These are phyloP conservation scores for Salvia splendens DNA, from an alignment of 257 asterid species.

Conservation along the genomic window DNA sequence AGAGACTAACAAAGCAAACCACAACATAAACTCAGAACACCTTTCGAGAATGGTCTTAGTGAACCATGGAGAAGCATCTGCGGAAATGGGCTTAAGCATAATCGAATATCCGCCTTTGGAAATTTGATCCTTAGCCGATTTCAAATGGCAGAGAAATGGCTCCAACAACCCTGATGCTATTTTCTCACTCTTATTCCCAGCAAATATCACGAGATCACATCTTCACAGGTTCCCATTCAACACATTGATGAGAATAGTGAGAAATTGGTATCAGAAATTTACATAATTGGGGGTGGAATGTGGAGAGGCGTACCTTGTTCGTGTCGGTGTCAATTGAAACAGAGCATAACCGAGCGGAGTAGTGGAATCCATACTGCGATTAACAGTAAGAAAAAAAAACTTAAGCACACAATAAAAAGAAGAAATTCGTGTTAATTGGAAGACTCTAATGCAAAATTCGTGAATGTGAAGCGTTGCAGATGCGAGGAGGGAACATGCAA, in stretches of 20 bases:
- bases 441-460: slow-evolving; percentile 23
- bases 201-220: slow-evolving; percentile 78
- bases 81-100: slow-evolving; percentile 51
- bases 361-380: slow-evolving; percentile 56
- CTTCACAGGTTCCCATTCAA: slow-evolving; percentile 35
- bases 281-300: neutral
- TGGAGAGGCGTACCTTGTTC: slow-evolving; percentile 60
- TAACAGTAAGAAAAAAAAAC: neutral
- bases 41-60: slow-evolving; percentile 73
- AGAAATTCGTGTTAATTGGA: neutral
- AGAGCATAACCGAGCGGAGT: slow-evolving; percentile 64
- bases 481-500: slow-evolving; percentile 44
- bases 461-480: slow-evolving; percentile 37
- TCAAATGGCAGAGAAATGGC: slow-evolving; percentile 66
- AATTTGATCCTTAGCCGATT: slow-evolving; percentile 78
- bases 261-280: neutral
- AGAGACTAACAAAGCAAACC: neutral
- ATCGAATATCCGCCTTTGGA: slow-evolving; percentile 81
- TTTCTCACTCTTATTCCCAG: slow-evolving; percentile 72
- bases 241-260: slow-evolving; percentile 20
- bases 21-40: slow-evolving; percentile 34
- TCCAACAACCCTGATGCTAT: slow-evolving; percentile 77
- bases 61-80: slow-evolving; percentile 57
- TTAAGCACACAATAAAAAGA: neutral
- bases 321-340: slow-evolving; percentile 83